Base-by-base conservation (phyloP, 2,329 filamentous ascomycete species). In the Colletotrichum lentis region DNA sequence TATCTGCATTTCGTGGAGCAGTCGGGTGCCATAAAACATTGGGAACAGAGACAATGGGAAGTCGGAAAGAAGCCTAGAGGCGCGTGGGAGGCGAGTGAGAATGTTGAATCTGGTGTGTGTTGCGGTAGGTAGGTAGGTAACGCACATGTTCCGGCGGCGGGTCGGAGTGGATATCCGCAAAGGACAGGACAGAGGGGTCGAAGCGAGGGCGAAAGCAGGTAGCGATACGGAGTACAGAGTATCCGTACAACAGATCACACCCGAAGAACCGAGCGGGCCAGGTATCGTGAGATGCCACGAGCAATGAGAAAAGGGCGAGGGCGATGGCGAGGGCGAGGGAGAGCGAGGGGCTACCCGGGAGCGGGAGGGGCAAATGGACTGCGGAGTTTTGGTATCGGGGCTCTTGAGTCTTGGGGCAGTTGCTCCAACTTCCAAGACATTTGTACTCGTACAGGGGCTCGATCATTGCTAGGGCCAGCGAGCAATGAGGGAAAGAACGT, bases 401-500 rank as follows among this genome's bases (percentile, higher is more conserved):
- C 41, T 47, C 20, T 44, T 35, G 46, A 49, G 46, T 14, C 20
- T 20, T 24, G 50, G 11, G n/a, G 50, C 52, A 54, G 3, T 37
- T 54, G 11, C 50, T 54, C 52, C 52, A 54, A n/a, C n/a, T n/a
- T n/a, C n/a, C n/a, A n/a, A n/a, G n/a, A n/a, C n/a, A n/a, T n/a
- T n/a, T n/a, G 31, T 35, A 35, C 7, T 35, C 31, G 31, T 35
- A 35, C 31, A 10, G 8, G 31, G 31, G 7, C 31, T 10, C 31
- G 31, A 35, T 35, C 31, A 35, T 35, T 35, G 56, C 56, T 16
- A 37, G 56, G 56, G 56, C 49, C 27, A 47, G 43, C 27, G 46
- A 50, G 44, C 44, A 27, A 39, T 31, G 44, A 52, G 46, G 57
- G 57, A 27, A 60, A 31, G 57, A 60, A 39, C 57, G 41, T 12